Base-by-base conservation (phyloP, 2,329 filamentous ascomycete genomes). In the Pseudocercospora crystallina region DNA sequence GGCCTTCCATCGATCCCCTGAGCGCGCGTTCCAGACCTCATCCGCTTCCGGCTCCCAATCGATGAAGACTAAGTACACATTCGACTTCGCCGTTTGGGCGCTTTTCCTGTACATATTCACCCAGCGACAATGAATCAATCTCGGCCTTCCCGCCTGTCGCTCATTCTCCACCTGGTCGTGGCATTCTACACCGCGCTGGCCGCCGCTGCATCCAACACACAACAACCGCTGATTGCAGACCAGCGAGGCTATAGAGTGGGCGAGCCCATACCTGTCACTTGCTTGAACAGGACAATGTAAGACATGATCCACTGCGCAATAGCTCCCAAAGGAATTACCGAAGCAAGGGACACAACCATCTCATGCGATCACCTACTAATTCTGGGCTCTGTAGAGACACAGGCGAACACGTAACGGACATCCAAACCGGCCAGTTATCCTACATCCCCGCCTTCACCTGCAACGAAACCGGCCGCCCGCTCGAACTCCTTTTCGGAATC, bases 391-490 rank as follows among this genome's bases (percentile, higher is more conserved):
- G 35, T 35, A 43, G 89, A 64, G 89, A 95, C 63, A 94, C 88
- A 8, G 90, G 90, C 69, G 90, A 95, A 71, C 90, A 95, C 70
- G 85, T 96, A 65, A 86, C 89, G 66, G 84, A 95, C 68, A 26
- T 26, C 20, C 78, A 80, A 32, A 79, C 85, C 58, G 86, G 94
- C 65, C 86, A 95, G 69, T 83, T 96, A 49, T 81, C 95, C 79
- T 97, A 94, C 79, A 85, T 94, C 38, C 90, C 92, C 34, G 97
- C 97, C 71, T 89, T 89, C 17, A 79, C 80, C 31, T 97, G 94
- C 80, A 88, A 90, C 72, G 94, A 97, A 72, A 97, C 94, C 10
- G 79, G 79, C 37, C 80, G 82, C 43, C 86, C 91, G 0, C 84
- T 99, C 63, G 84, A 94, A 64, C 85, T 99, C 69, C 80, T 83